Evolutionary conservation across 2,329 filamentous ascomycete species (phyloP).

Genomic region (Dactylellina leptospora): DNA sequence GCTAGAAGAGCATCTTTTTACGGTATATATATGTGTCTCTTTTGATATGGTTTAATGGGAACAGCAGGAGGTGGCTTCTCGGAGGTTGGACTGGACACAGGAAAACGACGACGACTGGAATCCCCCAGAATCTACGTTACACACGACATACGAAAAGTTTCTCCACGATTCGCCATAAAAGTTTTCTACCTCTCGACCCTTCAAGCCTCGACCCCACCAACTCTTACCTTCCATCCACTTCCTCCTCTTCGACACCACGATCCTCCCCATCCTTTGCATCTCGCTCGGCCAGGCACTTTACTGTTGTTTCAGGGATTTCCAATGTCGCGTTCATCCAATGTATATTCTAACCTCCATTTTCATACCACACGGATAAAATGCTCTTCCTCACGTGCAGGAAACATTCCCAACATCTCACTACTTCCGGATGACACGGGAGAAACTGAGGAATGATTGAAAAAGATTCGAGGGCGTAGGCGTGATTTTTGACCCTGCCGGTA

Average conservation of each 20-base stretch:
- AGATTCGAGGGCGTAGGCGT: constrained; percentile 25
- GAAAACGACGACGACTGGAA: constrained; percentile 9
- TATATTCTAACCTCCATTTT: constrained; percentile 51
- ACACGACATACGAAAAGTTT: constrained; percentile 4
- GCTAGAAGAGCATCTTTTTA: constrained; percentile 49
- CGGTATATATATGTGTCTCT: constrained; percentile 44
- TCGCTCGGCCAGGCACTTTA: constrained; percentile 29
- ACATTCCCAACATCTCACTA: constrained; percentile 11
- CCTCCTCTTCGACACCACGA: constrained; percentile 6
- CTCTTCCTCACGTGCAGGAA: constrained; percentile 34
- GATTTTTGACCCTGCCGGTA: constrained; percentile 35
- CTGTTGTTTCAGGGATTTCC: constrained; percentile 30
- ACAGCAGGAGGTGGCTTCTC: constrained; percentile 24
- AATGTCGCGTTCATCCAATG: constrained; percentile 52
- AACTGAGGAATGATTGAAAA: too few relatives aligned
- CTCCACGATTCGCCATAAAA: constrained; percentile 9
- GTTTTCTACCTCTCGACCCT: background rate
- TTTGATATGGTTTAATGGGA: constrained; percentile 48
- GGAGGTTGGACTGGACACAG: constrained; percentile 21
- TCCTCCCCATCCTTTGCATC: constrained; percentile 33
- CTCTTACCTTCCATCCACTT: constrained; percentile 3
- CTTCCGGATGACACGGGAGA: background rate
- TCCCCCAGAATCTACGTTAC: background rate
- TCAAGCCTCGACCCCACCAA: constrained; percentile 2
- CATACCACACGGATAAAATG: constrained; percentile 25